Conservation (phyloP, 176 grass and related monocot genomes). For the Carex cristatella region DNA sequence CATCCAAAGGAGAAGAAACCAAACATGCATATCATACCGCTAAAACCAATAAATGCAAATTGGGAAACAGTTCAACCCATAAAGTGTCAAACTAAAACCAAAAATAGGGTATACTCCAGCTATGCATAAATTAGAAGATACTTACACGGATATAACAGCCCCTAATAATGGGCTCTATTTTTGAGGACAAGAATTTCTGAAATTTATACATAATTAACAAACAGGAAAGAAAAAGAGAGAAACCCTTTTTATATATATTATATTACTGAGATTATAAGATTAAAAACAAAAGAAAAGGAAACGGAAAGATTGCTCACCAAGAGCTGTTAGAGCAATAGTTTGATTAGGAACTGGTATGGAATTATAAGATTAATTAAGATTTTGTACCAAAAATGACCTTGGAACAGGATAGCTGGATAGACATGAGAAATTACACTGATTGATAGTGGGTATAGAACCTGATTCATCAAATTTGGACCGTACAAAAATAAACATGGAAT, state of each 20-base stretch:
- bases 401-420: slow-evolving; percentile 1
- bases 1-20: slow-evolving; percentile 2
- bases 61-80: background rate
- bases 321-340: background rate
- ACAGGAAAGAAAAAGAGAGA: background rate
- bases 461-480: slow-evolving; percentile 27
- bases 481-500: slow-evolving; percentile 18
- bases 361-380: background rate
- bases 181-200: background rate
- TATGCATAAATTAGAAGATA: background rate
- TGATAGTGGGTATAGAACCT: slow-evolving; percentile 33
- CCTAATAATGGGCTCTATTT: background rate
- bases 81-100: background rate
- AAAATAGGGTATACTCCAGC: background rate
- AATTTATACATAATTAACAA: slow-evolving; percentile 4
- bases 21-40: background rate
- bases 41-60: background rate
- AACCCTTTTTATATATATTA: background rate
- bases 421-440: background rate
- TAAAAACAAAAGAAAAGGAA: background rate
- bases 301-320: background rate
- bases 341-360: background rate
- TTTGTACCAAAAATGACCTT: background rate
- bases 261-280: background rate
- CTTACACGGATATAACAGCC: background rate